Percentiles rank a stretch among this genome's conserved stretches.
Conservation (phyloP, 2,329 filamentous ascomycete species). For the Colletotrichum truncatum region DNA sequence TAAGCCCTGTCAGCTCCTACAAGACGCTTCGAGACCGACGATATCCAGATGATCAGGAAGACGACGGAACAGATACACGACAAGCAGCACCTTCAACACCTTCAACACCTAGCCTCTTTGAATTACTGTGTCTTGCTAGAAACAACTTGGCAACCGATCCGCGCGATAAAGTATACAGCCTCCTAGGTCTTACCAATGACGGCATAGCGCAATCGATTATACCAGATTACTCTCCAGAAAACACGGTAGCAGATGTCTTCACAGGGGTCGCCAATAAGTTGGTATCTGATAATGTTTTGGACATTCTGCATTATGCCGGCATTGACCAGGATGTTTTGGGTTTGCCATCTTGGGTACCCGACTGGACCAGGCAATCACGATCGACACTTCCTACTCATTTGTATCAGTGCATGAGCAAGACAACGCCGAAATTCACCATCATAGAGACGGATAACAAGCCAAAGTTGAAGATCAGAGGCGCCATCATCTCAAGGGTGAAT, state of each 20-base stretch:
- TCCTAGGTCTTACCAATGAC: constrained; percentile 13
- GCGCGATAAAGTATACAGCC: constrained; percentile 5
- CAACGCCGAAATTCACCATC: background rate
- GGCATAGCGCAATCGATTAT: background rate
- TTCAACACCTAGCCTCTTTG: background rate
- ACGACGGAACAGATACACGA: background rate
- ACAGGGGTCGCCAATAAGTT: background rate
- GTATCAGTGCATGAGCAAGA: background rate
- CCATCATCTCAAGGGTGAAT: background rate
- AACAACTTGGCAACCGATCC: constrained; percentile 14
- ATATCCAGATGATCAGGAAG: background rate
- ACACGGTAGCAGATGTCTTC: background rate
- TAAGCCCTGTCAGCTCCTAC: constrained; percentile 4
- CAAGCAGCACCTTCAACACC: too few relatives aligned
- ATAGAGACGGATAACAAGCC: background rate
- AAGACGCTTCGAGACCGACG: background rate
- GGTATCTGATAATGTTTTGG: background rate
- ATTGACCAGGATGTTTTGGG: background rate
- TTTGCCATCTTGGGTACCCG: constrained; percentile 12
- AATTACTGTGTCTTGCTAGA: background rate
- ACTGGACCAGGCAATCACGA: constrained; percentile 15
- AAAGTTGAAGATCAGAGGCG: background rate
- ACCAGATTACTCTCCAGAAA: background rate
- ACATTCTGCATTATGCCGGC: constrained; percentile 7
- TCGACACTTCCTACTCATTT: background rate